Evolutionary conservation across 192 early-diverging fungal species (phyloP), one percentile per base, ranked within the genome.

Genomic region (Coemansia sp.): DNA sequence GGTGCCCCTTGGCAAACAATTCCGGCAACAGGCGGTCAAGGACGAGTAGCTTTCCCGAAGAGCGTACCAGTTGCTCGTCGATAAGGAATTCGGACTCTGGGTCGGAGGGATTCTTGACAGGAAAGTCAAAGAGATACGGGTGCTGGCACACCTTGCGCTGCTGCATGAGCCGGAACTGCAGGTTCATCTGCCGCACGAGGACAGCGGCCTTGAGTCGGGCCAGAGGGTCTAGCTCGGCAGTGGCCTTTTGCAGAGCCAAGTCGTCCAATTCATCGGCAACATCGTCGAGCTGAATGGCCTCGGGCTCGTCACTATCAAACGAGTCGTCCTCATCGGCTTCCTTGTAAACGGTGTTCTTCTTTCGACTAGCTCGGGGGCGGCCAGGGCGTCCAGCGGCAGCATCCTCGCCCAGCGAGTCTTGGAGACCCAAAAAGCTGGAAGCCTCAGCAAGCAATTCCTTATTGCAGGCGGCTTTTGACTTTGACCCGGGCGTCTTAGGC

Each of bases 121-220:
- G 90, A 76, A 92, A 89, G 48, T 93, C 87, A 68, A 96, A 96
- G 11, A 97, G 76, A 65, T 92, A 99, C 9, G 96, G 95, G 74
- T 99, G 96, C 72, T 97, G 95, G 83, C 96, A 99, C 50, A 92
- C 86, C 71, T 97, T 97, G 60, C 95, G 92, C 33, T 97, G 81
- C 71, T 97, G 95, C 91, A 97, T 93, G 38, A 91, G 84, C 59
- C 79, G 69, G 91, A 80, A 77, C 76, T 92, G 90, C 38, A 99
- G 67, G 48, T 92, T 87, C 66, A 92, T 87, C 60, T 88, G 86
- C 21, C 82, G 87, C 28, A 92, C 87, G 9, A 77, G 65, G 4
- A 76, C 72, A 10, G 56, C 51, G 0, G 74, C 67, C 26, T 64
- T 37, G 35, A 70, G 64, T 16, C 59, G 61, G n/a, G 63, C 57